Conservation (phyloP, 2,329 filamentous ascomycete genomes). For the Alternaria brassicicola region DNA sequence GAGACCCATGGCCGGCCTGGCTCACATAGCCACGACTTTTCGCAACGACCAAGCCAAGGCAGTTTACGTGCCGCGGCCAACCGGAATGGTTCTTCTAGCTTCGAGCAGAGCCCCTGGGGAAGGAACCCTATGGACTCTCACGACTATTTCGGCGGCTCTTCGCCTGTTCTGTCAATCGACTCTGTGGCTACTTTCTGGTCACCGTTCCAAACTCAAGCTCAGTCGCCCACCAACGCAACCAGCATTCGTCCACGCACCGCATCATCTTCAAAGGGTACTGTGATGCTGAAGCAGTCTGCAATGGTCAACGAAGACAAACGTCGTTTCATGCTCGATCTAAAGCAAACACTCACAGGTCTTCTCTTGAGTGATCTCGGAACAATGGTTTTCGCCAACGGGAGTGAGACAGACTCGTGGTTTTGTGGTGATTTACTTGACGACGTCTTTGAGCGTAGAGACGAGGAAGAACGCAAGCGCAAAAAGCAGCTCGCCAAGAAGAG, state of each 20-base stretch:
- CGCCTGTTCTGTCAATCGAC: conserved; percentile 74
- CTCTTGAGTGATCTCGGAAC: conserved; percentile 88
- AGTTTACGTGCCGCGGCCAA: conserved; percentile 65
- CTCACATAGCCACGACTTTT: conserved; percentile 52
- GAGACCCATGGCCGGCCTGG: conserved; percentile 48
- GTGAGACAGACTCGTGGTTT: conserved; percentile 93
- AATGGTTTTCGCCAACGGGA: conserved; percentile 83
- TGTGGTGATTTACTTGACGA: conserved; percentile 61
- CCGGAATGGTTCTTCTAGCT: conserved; percentile 71
- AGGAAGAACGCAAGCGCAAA: conserved; percentile 49
- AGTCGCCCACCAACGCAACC: conserved; percentile 67
- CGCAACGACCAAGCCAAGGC: conserved; percentile 59
- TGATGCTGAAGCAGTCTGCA: conserved; percentile 63
- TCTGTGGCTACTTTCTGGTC: conserved; percentile 87
- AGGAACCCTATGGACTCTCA: conserved; percentile 70
- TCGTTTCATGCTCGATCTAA: conserved; percentile 77
- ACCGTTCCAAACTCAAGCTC: conserved; percentile 72
- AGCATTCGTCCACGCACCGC: conserved; percentile 69
- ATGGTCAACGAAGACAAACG: conserved; percentile 72
- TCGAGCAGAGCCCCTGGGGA: conserved; percentile 71
- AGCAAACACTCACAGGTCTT: conserved; percentile 80
- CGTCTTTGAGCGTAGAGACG: conserved; percentile 50
- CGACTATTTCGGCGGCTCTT: conserved; percentile 72
- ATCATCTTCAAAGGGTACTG: conserved; percentile 70
- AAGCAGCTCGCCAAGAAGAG: conserved; percentile 55